Evolutionary conservation across 2,329 filamentous ascomycete species (phyloP).

Genomic region (Hawksworthiomyces lignivorus): DNA sequence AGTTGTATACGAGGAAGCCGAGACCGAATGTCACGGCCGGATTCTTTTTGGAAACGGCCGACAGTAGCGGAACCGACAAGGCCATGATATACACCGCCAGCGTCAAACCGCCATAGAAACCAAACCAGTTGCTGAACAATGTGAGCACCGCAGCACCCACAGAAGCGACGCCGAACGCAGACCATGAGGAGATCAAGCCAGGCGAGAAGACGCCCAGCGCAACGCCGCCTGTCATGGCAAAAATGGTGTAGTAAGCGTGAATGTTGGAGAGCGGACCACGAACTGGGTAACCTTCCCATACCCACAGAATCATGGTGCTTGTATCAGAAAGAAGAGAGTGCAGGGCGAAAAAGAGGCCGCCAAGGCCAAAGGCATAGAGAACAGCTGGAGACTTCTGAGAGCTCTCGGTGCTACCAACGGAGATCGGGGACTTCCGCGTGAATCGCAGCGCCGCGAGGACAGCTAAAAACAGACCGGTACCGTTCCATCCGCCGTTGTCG

Average conservation of each 20-base stretch:
- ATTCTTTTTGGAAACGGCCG: constrained; percentile 65
- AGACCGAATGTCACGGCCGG: constrained; percentile 78
- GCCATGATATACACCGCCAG: constrained; percentile 77
- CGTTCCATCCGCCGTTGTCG: constrained; percentile 88
- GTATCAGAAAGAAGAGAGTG: constrained; percentile 93
- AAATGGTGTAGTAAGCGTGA: constrained; percentile 81
- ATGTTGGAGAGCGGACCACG: constrained; percentile 79
- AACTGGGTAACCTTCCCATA: constrained; percentile 92
- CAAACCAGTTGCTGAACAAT: constrained; percentile 71
- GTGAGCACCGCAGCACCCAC: constrained; percentile 74
- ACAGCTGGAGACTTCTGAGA: neutral
- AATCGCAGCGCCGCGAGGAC: constrained; percentile 69
- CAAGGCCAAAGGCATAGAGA: constrained; percentile 70
- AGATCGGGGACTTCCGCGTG: constrained; percentile 55
- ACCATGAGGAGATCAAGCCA: constrained; percentile 66
- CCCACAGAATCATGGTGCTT: constrained; percentile 98
- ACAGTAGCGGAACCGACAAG: constrained; percentile 65
- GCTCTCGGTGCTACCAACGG: constrained; percentile 26
- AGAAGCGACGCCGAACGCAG: constrained; percentile 68
- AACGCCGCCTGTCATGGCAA: constrained; percentile 78
- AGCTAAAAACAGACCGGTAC: constrained; percentile 67
- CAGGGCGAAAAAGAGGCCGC: constrained; percentile 77
- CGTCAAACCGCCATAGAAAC: constrained; percentile 75
- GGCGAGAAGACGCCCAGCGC: constrained; percentile 69
- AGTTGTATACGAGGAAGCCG: constrained; percentile 85